Conservation (phyloP, 768 basidiomycete species). For the Lepiota venenata region DNA sequence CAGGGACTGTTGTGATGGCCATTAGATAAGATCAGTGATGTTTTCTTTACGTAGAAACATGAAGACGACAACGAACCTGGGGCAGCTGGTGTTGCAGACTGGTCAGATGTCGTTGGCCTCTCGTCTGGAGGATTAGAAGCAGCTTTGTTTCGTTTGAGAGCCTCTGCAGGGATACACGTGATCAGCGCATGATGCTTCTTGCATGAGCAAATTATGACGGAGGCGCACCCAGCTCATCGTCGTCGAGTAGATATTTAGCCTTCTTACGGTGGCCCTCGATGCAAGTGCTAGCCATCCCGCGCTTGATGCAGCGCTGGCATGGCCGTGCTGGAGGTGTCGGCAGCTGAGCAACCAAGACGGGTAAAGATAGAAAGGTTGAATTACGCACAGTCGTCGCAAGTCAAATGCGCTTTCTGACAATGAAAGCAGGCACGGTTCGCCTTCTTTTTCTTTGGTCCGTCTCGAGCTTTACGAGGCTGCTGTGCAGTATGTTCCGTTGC, state of each 20-base stretch:
- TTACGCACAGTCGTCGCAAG: constrained; percentile 93
- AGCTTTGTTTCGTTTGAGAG: constrained; percentile 44
- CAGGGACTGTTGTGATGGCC: constrained; percentile 23
- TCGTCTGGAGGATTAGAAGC: constrained; percentile 25
- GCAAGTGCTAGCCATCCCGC: constrained; percentile 84
- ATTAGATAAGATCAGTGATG: constrained; percentile 15
- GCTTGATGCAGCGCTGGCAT: constrained; percentile 93
- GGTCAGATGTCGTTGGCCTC: constrained; percentile 32
- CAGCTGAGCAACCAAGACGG: constrained; percentile 12
- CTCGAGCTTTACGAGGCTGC: constrained; percentile 53
- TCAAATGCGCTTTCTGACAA: constrained; percentile 96
- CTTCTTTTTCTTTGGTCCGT: constrained; percentile 92
- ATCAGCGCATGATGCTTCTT: constrained; percentile 20
- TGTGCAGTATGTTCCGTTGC: constrained; percentile 39
- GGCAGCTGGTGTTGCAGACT: constrained; percentile 11
- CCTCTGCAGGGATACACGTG: constrained; percentile 41
- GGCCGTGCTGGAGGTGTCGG: constrained; percentile 68
- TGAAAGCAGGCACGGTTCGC: constrained; percentile 91
- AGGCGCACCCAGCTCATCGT: constrained; percentile 81
- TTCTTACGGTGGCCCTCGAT: constrained; percentile 96
- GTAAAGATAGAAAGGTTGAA: not conserved
- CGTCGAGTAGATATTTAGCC: constrained; percentile 94
- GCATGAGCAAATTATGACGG: constrained; percentile 18
- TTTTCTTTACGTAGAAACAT: constrained; percentile 11
- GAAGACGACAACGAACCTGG: constrained; percentile 18